Conservation (phyloP, 805 yeast genomes). For the Ogataea haglerorum region DNA sequence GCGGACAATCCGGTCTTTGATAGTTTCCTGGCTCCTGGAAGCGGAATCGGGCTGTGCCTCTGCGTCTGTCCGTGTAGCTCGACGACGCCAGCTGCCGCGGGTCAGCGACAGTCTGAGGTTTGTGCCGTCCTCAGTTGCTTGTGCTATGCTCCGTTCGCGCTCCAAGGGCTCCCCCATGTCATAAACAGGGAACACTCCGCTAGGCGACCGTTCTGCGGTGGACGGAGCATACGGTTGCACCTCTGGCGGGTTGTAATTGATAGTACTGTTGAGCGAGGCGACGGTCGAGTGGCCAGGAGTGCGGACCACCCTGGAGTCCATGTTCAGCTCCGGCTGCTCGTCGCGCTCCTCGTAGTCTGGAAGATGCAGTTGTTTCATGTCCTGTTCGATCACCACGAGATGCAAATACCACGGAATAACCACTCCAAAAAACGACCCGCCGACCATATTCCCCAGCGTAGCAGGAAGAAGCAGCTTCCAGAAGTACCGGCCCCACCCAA, state of each 20-base stretch:
- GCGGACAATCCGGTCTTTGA: constrained; percentile 19
- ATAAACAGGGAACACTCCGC: constrained; percentile 74
- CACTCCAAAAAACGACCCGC: constrained; percentile 68
- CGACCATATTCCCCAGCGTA: constrained; percentile 70
- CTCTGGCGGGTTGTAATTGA: constrained; percentile 8
- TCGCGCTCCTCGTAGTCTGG: constrained; percentile 71
- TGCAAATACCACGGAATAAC: constrained; percentile 73
- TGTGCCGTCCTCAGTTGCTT: constrained; percentile 2
- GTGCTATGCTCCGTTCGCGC: constrained; percentile 57
- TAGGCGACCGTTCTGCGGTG: constrained; percentile 49
- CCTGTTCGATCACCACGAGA: constrained; percentile 67
- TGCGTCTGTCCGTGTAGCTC: constrained; percentile 15
- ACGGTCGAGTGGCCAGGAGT: constrained; percentile 18
- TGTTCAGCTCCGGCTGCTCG: constrained; percentile 74
- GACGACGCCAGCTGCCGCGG: constrained; percentile 18
- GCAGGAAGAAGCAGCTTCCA: constrained; percentile 76
- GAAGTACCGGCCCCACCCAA: constrained; percentile 59
- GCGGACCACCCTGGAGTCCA: constrained; percentile 77
- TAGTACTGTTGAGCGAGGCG: background rate
- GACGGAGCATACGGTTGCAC: constrained; percentile 3
- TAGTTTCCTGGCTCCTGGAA: background rate
- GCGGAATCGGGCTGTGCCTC: constrained; percentile 19
- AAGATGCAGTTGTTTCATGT: constrained; percentile 55
- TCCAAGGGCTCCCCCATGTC: constrained; percentile 70
- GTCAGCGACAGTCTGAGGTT: constrained; percentile 21